Base-by-base conservation (phyloP, 2,329 filamentous ascomycete species). In the Fusarium falciforme region DNA sequence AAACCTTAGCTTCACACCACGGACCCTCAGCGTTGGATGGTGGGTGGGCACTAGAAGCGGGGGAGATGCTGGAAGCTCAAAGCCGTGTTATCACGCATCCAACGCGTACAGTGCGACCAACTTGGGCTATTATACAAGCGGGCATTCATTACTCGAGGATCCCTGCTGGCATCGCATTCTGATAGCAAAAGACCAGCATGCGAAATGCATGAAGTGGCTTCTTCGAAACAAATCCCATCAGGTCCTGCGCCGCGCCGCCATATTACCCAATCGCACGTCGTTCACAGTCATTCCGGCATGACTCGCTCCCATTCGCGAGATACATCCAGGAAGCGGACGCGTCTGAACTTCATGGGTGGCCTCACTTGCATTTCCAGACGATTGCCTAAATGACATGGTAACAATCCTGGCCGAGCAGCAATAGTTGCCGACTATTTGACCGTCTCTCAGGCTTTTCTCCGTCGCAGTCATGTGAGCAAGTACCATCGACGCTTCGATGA, bases 51-150 rank as follows among this genome's bases (percentile, higher is more conserved):
- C 65, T 35, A n/a, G 47, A 66, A 75, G 76, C 65, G 69, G 74
- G 62, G 74, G 49, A 59, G 55, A 61, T 74, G 66, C 61, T 60
- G 25, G 47, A 63, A 64, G 57, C 22, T 44, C 22, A 33, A 25
- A 36, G 20, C 61, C 40, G 20, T 47, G 52, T 22, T 27, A 64
- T 61, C 40, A 52, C 44, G 27, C 52, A 47, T 52, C 14, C 65
- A 68, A 65, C 58, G 36, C 59, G 63, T 63, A 77, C 73, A 75
- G 75, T 77, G 76, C 66, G 63, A 66, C 33, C 11, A 35, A 22
- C 33, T 31, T 27, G 6, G 42, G 35, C 22, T 58, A 58, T 40
- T 64, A 58, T 61, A 29, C 58, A 29, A 36, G 17, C 20, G 27
- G 27, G 27, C 47, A 52, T 52, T 38, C 33, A 61, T 58, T 29